Conservation (phyloP, 805 yeast genomes). For the Cyberlindnera meyerae region DNA sequence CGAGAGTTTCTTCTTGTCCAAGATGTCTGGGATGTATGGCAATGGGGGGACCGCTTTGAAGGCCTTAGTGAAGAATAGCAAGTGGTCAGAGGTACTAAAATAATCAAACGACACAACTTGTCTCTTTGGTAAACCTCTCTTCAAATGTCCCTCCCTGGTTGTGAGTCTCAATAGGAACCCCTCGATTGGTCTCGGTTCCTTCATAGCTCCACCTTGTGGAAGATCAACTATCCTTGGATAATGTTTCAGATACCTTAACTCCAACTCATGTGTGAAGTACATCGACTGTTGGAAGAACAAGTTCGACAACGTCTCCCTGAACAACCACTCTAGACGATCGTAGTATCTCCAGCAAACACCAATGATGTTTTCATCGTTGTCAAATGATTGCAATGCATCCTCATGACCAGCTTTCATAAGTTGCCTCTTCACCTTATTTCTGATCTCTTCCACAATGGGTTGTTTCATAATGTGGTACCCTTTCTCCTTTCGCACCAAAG, state of each 20-base stretch:
- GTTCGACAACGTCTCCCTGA: conserved; percentile 39
- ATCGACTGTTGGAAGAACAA: conserved; percentile 41
- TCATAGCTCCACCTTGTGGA: conserved; percentile 18
- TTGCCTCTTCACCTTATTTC: conserved; percentile 32
- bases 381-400: conserved; percentile 23
- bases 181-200: conserved; percentile 74
- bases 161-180: conserved; percentile 68
- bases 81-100: conserved; percentile 55
- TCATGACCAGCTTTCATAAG: conserved; percentile 27
- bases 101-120: conserved; percentile 54
- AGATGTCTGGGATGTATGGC: conserved; percentile 29
- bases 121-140: conserved; percentile 29
- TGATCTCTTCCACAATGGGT: conserved; percentile 34
- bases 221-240: conserved; percentile 30
- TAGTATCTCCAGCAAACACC: conserved; percentile 63
- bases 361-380: conserved; percentile 28
- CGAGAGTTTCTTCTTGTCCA: conserved; percentile 24
- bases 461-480: conserved; percentile 26
- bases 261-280: conserved; percentile 47
- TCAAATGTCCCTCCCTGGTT: conserved; percentile 41
- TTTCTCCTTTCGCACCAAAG: conserved; percentile 4
- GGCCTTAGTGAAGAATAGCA: conserved; percentile 55
- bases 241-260: conserved; percentile 46
- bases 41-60: conserved; percentile 59
- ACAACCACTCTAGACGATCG: conserved; percentile 72